A percentile compares a stretch with the other conserved stretches of the same genome.
Evolutionary conservation across 2,329 filamentous ascomycete species (phyloP).

Genomic region (Fusarium sp.): DNA sequence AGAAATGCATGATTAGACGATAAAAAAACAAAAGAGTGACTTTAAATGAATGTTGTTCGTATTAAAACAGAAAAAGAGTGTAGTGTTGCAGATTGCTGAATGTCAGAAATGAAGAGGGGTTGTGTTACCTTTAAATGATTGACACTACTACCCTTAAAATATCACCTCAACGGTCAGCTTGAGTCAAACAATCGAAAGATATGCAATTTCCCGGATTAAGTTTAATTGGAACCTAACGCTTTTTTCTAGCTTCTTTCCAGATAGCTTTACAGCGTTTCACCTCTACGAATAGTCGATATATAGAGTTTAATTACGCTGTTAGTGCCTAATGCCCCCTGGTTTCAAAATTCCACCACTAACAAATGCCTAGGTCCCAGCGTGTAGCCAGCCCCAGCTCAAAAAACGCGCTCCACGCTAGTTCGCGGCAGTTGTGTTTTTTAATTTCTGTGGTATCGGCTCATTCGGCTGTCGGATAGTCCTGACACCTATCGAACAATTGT

Average conservation of each 20-base stretch:
- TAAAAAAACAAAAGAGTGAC: neutral
- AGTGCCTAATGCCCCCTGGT: neutral
- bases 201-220: neutral
- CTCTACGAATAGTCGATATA: neutral
- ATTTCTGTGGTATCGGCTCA: neutral
- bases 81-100: neutral
- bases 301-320: conserved; percentile 11
- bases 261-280: neutral
- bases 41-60: neutral
- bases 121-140: neutral
- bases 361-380: neutral
- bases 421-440: conserved; percentile 3
- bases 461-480: neutral
- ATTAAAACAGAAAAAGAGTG: neutral
- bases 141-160: neutral
- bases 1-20: conserved; percentile 5
- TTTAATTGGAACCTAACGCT: conserved; percentile 9
- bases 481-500: neutral
- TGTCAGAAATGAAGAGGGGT: neutral
- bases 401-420: neutral
- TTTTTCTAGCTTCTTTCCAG: neutral
- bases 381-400: conserved; percentile 8
- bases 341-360: neutral
- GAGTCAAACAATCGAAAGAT: neutral
- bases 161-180: neutral